These are phyloP conservation scores for Synchytrium microbalum DNA, from an alignment of 371 early-diverging fungal genomes.

Conservation along the genomic window DNA sequence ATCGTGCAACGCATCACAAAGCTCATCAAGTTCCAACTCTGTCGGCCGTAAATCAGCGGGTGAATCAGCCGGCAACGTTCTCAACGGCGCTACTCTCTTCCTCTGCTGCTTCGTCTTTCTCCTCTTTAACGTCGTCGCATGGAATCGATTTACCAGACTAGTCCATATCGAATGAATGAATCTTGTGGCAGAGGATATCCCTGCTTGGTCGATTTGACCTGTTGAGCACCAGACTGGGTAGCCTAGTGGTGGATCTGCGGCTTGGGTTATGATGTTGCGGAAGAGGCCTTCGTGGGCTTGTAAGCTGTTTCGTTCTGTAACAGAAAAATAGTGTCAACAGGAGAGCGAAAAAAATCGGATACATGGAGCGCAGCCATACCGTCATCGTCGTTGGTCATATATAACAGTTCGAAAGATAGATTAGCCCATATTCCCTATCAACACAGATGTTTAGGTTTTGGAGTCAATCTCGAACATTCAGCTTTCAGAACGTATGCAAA, in stretches of 20 bases:
- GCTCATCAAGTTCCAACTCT: no score
- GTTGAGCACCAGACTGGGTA: slow-evolving; percentile 31
- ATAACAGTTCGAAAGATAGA: slow-evolving; percentile 30
- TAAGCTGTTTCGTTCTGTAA: slow-evolving; percentile 36
- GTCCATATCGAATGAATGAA: no score
- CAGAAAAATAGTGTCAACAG: not conserved
- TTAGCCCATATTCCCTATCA: slow-evolving; percentile 38
- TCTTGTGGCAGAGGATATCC: not conserved
- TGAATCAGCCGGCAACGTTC: no score
- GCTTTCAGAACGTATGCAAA: slow-evolving; percentile 31
- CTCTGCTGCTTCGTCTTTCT: no score
- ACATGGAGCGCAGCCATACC: slow-evolving; percentile 14
- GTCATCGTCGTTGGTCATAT: slow-evolving; percentile 41
- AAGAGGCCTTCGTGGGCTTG: slow-evolving; percentile 35
- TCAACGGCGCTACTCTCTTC: no score
- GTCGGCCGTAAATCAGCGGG: no score
- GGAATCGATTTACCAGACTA: no score
- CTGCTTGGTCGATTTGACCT: slow-evolving; percentile 7
- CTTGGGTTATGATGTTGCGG: slow-evolving; percentile 33
- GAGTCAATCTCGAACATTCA: no score
- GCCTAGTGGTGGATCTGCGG: slow-evolving; percentile 38
- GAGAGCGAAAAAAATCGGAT: not conserved
- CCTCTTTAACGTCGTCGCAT: no score
- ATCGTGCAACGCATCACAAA: no score
- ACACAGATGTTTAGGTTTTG: no score